Evolutionary conservation across 768 basidiomycete species (phyloP), one percentile per base, ranked within the genome.

Genomic region (Leucocoprinus leucothites): DNA sequence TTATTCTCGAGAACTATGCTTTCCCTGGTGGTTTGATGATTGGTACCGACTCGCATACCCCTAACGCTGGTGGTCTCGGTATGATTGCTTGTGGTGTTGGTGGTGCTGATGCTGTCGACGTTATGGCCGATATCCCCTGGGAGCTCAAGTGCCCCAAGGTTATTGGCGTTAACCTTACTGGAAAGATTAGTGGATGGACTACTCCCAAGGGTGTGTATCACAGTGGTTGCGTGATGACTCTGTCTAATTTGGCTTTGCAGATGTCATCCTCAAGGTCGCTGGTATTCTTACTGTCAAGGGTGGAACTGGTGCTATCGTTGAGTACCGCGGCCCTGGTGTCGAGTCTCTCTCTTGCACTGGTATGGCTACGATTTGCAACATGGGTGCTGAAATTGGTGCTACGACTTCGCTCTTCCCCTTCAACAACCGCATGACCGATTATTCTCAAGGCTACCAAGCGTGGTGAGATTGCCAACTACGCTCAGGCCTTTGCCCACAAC

Each of bases 11-110:
- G 74, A 98, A 98, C 81, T 98, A 99, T 71, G 97, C 95, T 3
- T 95, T 98, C 85, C 96, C 96, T 51, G 96, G 96, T 77, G 92
- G 95, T 66, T 82, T 99, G 57, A 98, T 99, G 96, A 98, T 99
- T 64, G 97, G 97, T 70, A 98, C 96, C 56, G 97, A 99, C 77
- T 98, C 96, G 28, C 94, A 99, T 75, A 98, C 97, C 6, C 97
- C 97, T 47, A 98, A 98, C 69, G 97, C 97, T 58, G 97, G 97
- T 71, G 97, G 97, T 80, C 86, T 99, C 63, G 97, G 95, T 63
- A 98, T 98, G 97, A 80, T 98, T 70, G 96, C 96, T 44, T 96
- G 96, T 71, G 97, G 97, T 83, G 97, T 98, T 62, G 97, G 97
- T 67, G 97, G 97, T 77, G 96, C 96, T 49, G 96, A 99, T 67